A percentile compares a stretch with the other conserved stretches of the same genome.
phyloP scores from a whole-genome alignment of 2,329 filamentous ascomycete genomes.

The Exophiala mesophila region DNA sequence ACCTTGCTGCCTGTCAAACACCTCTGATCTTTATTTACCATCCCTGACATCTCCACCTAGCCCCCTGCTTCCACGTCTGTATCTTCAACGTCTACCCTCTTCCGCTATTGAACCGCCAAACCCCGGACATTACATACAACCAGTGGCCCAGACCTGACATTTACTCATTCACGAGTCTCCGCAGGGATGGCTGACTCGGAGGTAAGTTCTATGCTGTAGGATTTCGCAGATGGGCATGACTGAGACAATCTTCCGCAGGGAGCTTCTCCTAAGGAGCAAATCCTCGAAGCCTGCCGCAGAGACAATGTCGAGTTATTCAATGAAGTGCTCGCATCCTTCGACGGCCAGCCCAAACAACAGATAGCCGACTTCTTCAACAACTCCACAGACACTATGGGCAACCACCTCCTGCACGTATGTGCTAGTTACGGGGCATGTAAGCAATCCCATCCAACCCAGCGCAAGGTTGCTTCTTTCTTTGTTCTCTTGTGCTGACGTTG shows the following conservation, averaged over 20 bases:
- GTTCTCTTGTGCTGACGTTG: constrained; percentile 4
- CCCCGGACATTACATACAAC: no score
- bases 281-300: constrained; percentile 87
- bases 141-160: no score
- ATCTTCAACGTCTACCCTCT: no score
- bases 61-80: no score
- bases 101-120: no score
- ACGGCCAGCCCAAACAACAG: constrained; percentile 54
- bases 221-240: no score
- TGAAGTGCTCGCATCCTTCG: constrained; percentile 63
- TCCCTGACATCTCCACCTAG: no score
- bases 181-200: constrained; percentile 41
- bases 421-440: constrained; percentile 79
- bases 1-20: no score
- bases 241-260: constrained; percentile 66
- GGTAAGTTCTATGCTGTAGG: constrained; percentile 28
- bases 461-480: no score
- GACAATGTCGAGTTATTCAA: constrained; percentile 84
- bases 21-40: no score
- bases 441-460: no score
- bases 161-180: no score
- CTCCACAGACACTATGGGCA: constrained; percentile 79
- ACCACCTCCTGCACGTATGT: constrained; percentile 84
- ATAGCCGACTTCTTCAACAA: constrained; percentile 77
- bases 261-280: constrained; percentile 75